phyloP scores from a whole-genome alignment of 768 basidiomycete genomes.

The Suillus lakei region DNA sequence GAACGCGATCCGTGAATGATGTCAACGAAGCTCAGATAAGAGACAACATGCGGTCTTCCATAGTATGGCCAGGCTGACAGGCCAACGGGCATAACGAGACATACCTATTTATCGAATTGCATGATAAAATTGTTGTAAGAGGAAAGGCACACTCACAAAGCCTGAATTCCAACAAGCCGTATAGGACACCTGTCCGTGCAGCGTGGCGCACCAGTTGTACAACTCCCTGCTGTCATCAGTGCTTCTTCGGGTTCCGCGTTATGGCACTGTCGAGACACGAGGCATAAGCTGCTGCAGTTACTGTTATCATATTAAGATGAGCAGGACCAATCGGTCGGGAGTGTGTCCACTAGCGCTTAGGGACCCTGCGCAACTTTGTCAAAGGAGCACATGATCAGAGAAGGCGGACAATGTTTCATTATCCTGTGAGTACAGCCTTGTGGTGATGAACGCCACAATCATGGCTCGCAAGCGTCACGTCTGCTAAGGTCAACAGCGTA shows the following conservation, averaged over 20 bases:
- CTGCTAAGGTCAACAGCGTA: not conserved
- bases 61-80: not conserved
- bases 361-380: not conserved
- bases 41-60: not conserved
- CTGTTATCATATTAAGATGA: not conserved
- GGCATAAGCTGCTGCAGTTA: not conserved
- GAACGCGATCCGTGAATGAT: not conserved
- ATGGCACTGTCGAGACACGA: not conserved
- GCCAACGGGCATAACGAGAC: not conserved
- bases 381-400: not conserved
- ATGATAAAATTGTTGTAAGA: not conserved
- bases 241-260: not conserved
- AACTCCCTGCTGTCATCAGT: not conserved
- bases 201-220: not conserved
- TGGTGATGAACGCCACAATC: not conserved
- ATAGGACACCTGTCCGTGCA: not conserved
- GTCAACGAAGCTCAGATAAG: constrained; percentile 2
- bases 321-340: not conserved
- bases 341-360: not conserved
- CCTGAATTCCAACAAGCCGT: not conserved
- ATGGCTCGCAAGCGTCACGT: not conserved
- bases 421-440: constrained; percentile 1
- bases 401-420: not conserved
- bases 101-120: not conserved
- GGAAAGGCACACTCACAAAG: not conserved